Percentiles rank a stretch among this genome's conserved stretches.
Conservation (phyloP, 2,329 filamentous ascomycete species). For the Lachnellula willkommii region DNA sequence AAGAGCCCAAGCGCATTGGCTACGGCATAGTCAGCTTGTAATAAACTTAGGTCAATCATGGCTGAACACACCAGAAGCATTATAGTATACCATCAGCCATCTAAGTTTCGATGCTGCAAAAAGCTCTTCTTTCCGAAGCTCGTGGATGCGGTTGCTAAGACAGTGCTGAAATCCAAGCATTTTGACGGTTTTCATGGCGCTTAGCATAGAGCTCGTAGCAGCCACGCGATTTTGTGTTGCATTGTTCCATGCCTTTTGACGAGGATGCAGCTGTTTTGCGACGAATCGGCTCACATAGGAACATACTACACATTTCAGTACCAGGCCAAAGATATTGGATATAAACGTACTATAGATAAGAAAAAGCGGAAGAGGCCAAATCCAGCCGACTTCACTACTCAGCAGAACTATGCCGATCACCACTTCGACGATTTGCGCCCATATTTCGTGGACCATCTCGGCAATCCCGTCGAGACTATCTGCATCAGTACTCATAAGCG, state of each 20-base stretch:
- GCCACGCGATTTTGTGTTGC: constrained; percentile 39
- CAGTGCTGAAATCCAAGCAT: constrained; percentile 28
- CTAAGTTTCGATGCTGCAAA: constrained; percentile 30
- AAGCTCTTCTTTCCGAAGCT: constrained; percentile 26
- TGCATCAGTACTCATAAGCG: constrained; percentile 39
- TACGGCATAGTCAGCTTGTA: neutral
- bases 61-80: constrained; percentile 30
- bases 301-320: constrained; percentile 32
- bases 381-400: constrained; percentile 37
- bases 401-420: constrained; percentile 37
- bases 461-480: constrained; percentile 31
- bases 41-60: neutral
- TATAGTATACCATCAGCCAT: constrained; percentile 36
- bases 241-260: constrained; percentile 37
- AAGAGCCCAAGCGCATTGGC: constrained; percentile 6
- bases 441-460: constrained; percentile 39
- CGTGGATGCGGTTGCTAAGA: constrained; percentile 1
- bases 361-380: constrained; percentile 37
- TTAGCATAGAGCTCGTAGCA: constrained; percentile 33
- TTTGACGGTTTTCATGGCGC: constrained; percentile 38
- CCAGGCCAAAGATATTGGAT: neutral
- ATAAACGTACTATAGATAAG: constrained; percentile 38
- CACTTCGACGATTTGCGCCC: constrained; percentile 39
- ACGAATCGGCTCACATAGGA: constrained; percentile 39
- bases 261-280: constrained; percentile 32